Percentiles rank a stretch among this genome's conserved stretches.
phyloP scores from a whole-genome alignment of 768 basidiomycete species.

The Collybia nuda region DNA sequence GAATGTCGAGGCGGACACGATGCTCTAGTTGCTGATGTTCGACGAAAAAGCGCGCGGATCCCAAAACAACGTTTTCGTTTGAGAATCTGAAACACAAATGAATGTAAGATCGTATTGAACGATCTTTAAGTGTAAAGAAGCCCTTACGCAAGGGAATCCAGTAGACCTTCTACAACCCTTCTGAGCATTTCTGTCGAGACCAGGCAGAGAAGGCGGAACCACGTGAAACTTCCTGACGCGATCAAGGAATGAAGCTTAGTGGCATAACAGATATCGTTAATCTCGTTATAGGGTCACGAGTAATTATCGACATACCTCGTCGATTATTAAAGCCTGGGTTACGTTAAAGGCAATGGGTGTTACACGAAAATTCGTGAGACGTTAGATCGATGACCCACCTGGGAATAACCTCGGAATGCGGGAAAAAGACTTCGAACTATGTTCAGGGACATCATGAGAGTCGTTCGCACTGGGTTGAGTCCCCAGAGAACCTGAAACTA shows the following conservation, averaged over 20 bases:
- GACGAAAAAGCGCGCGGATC: constrained; percentile 70
- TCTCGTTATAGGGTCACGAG: constrained; percentile 11
- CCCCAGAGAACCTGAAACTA: constrained; percentile 43
- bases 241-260: constrained; percentile 67
- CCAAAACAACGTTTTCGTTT: constrained; percentile 74
- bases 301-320: constrained; percentile 57
- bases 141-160: constrained; percentile 77
- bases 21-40: constrained; percentile 81
- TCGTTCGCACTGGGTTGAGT: constrained; percentile 67
- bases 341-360: constrained; percentile 13
- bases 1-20: constrained; percentile 74
- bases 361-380: constrained; percentile 11
- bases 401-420: constrained; percentile 83
- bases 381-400: constrained; percentile 36
- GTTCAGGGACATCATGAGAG: constrained; percentile 71
- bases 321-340: constrained; percentile 69
- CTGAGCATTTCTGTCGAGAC: constrained; percentile 63
- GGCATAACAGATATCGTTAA: constrained; percentile 14
- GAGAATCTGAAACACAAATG: constrained; percentile 41
- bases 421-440: constrained; percentile 74
- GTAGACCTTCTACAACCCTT: constrained; percentile 58
- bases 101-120: constrained; percentile 13
- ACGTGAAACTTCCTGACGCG: constrained; percentile 70
- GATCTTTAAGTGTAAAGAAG: constrained; percentile 10
- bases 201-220: constrained; percentile 60